Evolutionary conservation across 768 basidiomycete species (phyloP).

Genomic region (Xanthoconium purpureum): DNA sequence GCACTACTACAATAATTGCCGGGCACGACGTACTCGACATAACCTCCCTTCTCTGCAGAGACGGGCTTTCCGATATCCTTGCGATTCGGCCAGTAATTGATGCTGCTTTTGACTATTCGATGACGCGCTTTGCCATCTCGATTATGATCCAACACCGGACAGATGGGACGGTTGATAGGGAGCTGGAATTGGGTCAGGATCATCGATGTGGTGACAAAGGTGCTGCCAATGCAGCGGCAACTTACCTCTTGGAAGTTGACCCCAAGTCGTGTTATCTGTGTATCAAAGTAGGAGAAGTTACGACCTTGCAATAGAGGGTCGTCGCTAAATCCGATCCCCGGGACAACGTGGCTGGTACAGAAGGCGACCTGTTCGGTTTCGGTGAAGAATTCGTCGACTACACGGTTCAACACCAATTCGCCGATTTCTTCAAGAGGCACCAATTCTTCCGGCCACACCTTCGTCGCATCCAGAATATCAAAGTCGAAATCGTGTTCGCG

Average conservation of each 20-base stretch:
- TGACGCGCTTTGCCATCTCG: slow-evolving; percentile 60
- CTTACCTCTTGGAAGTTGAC: slow-evolving; percentile 71
- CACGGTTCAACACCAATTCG: slow-evolving; percentile 62
- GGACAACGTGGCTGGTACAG: slow-evolving; percentile 63
- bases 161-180: slow-evolving; percentile 80
- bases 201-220: not conserved
- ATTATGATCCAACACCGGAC: slow-evolving; percentile 68
- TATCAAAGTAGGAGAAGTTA: slow-evolving; percentile 87
- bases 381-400: slow-evolving; percentile 75
- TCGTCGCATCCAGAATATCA: slow-evolving; percentile 84
- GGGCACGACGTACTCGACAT: slow-evolving; percentile 43
- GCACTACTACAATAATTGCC: not conserved
- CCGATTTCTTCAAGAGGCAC: slow-evolving; percentile 78
- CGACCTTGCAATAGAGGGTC: slow-evolving; percentile 82
- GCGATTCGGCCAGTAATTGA: slow-evolving; percentile 88
- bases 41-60: slow-evolving; percentile 51
- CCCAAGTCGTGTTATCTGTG: slow-evolving; percentile 77
- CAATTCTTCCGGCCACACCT: slow-evolving; percentile 79
- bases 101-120: slow-evolving; percentile 51
- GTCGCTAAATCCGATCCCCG: slow-evolving; percentile 68
- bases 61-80: slow-evolving; percentile 48
- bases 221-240: too few relatives aligned
- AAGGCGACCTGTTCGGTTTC: slow-evolving; percentile 90
- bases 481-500: slow-evolving; percentile 82
- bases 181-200: slow-evolving; percentile 38